These are phyloP conservation scores for Trichoderma oligosporum DNA, from an alignment of 2,329 filamentous ascomycete species.

Conservation along the genomic window DNA sequence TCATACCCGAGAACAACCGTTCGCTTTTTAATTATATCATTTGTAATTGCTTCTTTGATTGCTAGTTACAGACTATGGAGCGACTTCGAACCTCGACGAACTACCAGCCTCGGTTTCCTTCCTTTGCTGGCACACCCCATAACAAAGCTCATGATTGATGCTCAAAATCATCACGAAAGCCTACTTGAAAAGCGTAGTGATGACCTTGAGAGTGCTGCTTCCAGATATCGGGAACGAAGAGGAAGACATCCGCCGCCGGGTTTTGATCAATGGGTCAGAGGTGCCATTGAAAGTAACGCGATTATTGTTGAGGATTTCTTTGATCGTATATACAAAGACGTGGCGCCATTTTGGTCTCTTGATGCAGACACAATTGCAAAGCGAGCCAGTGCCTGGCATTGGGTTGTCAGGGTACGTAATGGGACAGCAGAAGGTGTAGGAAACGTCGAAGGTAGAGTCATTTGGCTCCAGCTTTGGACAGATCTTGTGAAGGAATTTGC, in stretches of 20 bases:
- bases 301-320: slow-evolving; percentile 61
- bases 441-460: slow-evolving; percentile 39
- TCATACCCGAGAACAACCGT: slow-evolving; percentile 26
- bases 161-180: slow-evolving; percentile 41
- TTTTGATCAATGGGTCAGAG: slow-evolving; percentile 58
- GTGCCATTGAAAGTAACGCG: slow-evolving; percentile 49
- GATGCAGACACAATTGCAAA: slow-evolving; percentile 39
- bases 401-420: slow-evolving; percentile 47
- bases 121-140: slow-evolving; percentile 43
- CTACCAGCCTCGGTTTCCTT: not conserved
- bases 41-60: slow-evolving; percentile 26
- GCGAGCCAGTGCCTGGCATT: slow-evolving; percentile 42
- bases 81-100: slow-evolving; percentile 23
- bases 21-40: slow-evolving; percentile 29
- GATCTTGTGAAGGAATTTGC: slow-evolving; percentile 50
- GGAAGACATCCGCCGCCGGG: slow-evolving; percentile 60
- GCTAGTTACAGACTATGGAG: slow-evolving; percentile 34
- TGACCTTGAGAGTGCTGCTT: slow-evolving; percentile 49
- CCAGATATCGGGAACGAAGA: slow-evolving; percentile 52
- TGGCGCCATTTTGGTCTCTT: slow-evolving; percentile 58
- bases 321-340: slow-evolving; percentile 60
- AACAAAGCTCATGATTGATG: slow-evolving; percentile 45
- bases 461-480: slow-evolving; percentile 48
- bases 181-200: slow-evolving; percentile 44
- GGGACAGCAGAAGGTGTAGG: slow-evolving; percentile 41